Evolutionary conservation across 805 yeast species (phyloP).

Genomic region (Geotrichum ghanense): DNA sequence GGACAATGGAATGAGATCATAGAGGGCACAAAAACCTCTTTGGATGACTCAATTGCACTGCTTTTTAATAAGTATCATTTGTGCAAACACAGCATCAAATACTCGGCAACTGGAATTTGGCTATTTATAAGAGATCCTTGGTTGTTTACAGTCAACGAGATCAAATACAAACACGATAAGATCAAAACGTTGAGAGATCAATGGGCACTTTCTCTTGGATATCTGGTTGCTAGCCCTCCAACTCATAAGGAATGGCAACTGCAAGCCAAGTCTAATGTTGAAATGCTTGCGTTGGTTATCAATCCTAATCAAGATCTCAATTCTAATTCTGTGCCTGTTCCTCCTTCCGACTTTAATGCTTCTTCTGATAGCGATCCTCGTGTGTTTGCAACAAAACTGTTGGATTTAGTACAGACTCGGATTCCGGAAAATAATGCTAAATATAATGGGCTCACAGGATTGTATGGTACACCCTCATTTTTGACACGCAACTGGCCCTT

Average conservation of each 20-base stretch:
- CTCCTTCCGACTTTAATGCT: too few relatives aligned
- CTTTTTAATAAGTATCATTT: neutral
- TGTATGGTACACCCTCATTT: slow-evolving; percentile 30
- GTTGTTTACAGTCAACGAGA: neutral
- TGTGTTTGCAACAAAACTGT: slow-evolving; percentile 10
- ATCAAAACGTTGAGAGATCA: neutral
- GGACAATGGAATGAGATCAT: neutral
- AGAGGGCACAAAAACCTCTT: neutral
- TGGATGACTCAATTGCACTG: neutral
- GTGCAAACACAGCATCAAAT: neutral
- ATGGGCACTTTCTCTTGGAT: neutral
- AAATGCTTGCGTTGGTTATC: neutral
- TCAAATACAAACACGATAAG: neutral
- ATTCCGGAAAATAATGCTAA: slow-evolving; percentile 11
- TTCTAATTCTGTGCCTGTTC: too few relatives aligned
- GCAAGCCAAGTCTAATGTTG: slow-evolving; percentile 3
- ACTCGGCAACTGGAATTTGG: neutral
- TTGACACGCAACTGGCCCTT: slow-evolving; percentile 58
- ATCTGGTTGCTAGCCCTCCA: neutral
- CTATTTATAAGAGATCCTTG: neutral
- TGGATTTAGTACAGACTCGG: slow-evolving; percentile 5
- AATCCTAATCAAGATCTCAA: neutral
- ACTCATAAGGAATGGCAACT: neutral
- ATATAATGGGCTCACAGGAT: slow-evolving; percentile 5
- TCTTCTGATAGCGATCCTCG: neutral